Evolutionary conservation across 192 early-diverging fungal genomes (phyloP), one percentile per base, ranked within the genome.

Genomic region (Coemansia sp.): DNA sequence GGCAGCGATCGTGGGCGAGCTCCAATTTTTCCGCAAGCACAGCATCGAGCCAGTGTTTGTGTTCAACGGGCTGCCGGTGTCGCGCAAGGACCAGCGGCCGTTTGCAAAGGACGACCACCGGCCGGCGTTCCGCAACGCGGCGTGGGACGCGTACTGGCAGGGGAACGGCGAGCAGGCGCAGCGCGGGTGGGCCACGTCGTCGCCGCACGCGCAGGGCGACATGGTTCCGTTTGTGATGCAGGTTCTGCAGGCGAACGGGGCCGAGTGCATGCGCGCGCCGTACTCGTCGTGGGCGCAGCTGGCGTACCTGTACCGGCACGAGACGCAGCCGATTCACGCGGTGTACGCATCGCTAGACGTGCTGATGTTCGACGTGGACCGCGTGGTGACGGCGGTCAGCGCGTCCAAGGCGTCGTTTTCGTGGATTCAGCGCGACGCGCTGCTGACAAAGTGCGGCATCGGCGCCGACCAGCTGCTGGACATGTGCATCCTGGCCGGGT

Each of bases 231-330:
- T 82, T 45, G 88, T 91, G 18, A 85, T 92, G 76, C 82, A 85
- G 49, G 88, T 93, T 16, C 84, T 94, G 50, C 82, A 84, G 40
- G 83, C 84, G 50, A 75, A 89, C 54, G 83, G 85, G 7, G 78
- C 88, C 32, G 90, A 94, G 66, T 89, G 83, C 62, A 86, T 93
- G 63, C 87, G 91, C 29, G 92, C 92, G 20, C 92, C 92, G 38
- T 93, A 93, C 67, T 88, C 87, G 34, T 80, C 89, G 25, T 91
- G 89, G 84, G 90, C 85, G 54, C 92, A 93, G 86, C 82, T 93
- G 55, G 85, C 86, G 20, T 92, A 92, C 67, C 64, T 93, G 80
- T 82, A 88, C 59, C 67, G 73, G 42, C 89, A 91, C 76, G 88
- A 87, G 34, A 69, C 84, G 69, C 86, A 89, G 71, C 83, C 88